Conservation (phyloP, 768 basidiomycete species). For the Mycena capillaripes region DNA sequence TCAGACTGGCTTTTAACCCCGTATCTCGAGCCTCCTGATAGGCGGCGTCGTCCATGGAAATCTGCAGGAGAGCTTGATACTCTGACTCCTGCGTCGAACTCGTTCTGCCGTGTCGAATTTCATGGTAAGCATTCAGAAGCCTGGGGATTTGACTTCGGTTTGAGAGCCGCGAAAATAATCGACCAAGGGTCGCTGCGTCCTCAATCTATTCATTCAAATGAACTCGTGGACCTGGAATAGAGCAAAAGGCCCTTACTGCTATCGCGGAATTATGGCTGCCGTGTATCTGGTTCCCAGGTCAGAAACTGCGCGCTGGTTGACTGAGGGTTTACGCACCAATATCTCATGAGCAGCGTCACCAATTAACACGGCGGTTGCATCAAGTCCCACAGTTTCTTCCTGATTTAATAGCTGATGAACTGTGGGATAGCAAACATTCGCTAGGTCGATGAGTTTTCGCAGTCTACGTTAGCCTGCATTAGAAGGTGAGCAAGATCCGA, state of each 20-base stretch:
- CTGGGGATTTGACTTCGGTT: constrained; percentile 54
- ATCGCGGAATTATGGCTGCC: constrained; percentile 59
- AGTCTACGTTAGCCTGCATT: not conserved
- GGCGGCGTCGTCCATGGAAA: not conserved
- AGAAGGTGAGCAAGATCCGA: not conserved
- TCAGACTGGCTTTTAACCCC: constrained; percentile 2
- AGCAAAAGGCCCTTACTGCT: constrained; percentile 42
- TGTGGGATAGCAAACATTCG: constrained; percentile 11
- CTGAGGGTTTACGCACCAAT: constrained; percentile 40
- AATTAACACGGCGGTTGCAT: constrained; percentile 50
- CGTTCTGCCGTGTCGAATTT: constrained; percentile 57
- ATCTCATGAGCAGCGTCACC: constrained; percentile 61
- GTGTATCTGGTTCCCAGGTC: constrained; percentile 45
- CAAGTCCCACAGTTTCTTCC: constrained; percentile 48
- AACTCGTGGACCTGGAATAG: constrained; percentile 38
- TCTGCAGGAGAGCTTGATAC: constrained; percentile 12
- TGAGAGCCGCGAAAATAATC: constrained; percentile 60
- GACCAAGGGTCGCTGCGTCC: constrained; percentile 53
- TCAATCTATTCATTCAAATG: constrained; percentile 42
- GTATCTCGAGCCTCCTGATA: constrained; percentile 23
- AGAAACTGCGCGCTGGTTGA: not conserved
- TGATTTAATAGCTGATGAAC: constrained; percentile 26
- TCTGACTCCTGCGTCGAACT: constrained; percentile 9
- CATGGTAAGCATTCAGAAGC: constrained; percentile 61
- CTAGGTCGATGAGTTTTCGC: constrained; percentile 10